Evolutionary conservation across 768 basidiomycete species (phyloP), one percentile per base, ranked within the genome.

Genomic region (Naematelia encephala): DNA sequence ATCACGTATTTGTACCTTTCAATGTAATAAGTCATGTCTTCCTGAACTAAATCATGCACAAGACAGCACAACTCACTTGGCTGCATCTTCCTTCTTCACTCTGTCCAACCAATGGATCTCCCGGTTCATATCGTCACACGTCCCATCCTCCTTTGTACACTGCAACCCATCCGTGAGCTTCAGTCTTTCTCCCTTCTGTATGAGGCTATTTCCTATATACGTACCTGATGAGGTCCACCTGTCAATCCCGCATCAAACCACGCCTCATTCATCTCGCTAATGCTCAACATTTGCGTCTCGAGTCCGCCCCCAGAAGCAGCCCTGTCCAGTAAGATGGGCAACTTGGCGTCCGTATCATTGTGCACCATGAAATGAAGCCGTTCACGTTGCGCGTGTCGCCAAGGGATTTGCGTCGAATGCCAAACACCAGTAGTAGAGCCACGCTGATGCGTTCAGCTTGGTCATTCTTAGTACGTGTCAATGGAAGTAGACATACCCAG

Each of bases 371-470:
- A 65, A 39, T 70, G 64, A 5, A 69, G 54, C 27, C 73, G 56
- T 26, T 75, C 70, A 23, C 73, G 63, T 28, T 75, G 73, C 0
- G 69, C 70, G 30, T 56, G 57, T 4, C 66, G 56, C 73, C 73
- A 75, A 2, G 62, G 61, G 1, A 61, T 66, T 11, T 61, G 54
- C 19, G 60, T 59, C 48, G 57, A 64, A 60, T 75, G 73, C 16
- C 56, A 66, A 2, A 67, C 56, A 29, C 73, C 73, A 2, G 73
- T 75, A 13, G 71, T 62, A 11, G 73, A 63, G 4, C 73, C 73
- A 22, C 73, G 63, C 68, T 70, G 43, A 14, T 21, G 25, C 23
- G 14, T 26, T 56, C 30, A 56, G 48, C 42, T n/a, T n/a, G n/a
- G n/a, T n/a, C n/a, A n/a, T n/a, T n/a, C n/a, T n/a, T n/a, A n/a